Base-by-base conservation (phyloP, 768 basidiomycete species). In the Kwoniella europaea region DNA sequence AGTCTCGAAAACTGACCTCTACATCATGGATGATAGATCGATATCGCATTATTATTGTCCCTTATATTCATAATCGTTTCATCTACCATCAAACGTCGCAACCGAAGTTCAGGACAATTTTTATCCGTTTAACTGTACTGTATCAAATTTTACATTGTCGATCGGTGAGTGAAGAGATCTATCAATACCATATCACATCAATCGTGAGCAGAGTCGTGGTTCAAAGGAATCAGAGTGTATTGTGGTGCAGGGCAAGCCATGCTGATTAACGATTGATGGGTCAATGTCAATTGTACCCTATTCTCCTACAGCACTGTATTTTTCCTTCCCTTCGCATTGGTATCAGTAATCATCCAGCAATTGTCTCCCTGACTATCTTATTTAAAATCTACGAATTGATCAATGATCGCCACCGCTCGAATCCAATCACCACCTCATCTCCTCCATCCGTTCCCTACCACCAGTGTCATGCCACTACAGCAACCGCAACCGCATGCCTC, bases 381-480 rank as follows among this genome's bases (percentile, higher is more conserved):
- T 50, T 50, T 50, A 50, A 4, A 5, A 16, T 10, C 4, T 15
- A 50, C 18, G 12, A 50, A 16, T 50, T 18, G 4, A 50, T 65
- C 68, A 59, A 71, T 71, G 71, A 66, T 71, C 27, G 71, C 61
- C 22, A 60, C 71, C 16, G 60, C 53, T 24, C 65, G 55, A 29
- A 43, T 27, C 5, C 71, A 67, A 53, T 61, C 65, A 58, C 65
- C 65, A 60, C 69, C 69, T 71, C 63, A 71, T 63, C 61, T 59
- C 22, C 62, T 65, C 22, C 57, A 59, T 55, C 66, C 65, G 5
- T 57, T 29, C 29, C 44, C 60, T 35, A 18, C 65, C 50, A 42
- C 53, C n/a, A 3, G 12, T 18, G 42, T 20, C 20, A 67, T 67
- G 71, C 42, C 64, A 2, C 56, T 60, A 10, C 55, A 43, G 18